Evolutionary conservation across 2,329 filamentous ascomycete genomes (phyloP).

Genomic region (Ophiostoma sp.): DNA sequence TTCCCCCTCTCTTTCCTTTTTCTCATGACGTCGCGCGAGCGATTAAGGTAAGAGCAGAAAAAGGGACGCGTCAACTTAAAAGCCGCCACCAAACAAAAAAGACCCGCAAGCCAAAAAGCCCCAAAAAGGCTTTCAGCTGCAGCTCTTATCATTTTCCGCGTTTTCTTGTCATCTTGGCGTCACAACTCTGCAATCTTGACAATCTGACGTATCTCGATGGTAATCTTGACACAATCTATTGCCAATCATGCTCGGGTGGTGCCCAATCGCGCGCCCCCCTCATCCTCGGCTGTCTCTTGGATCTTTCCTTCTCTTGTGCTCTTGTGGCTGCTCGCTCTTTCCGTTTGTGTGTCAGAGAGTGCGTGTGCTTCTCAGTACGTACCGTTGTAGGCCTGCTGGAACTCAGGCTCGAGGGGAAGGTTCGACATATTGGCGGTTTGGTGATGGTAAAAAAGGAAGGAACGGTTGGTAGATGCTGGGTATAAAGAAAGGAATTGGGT

Average conservation of each 20-base stretch:
- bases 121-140: neutral
- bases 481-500: neutral
- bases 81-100: constrained; percentile 9
- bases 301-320: neutral
- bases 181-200: neutral
- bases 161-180: neutral
- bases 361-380: constrained; percentile 37
- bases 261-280: neutral
- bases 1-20: neutral
- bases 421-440: constrained; percentile 66
- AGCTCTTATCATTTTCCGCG: constrained; percentile 16
- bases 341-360: neutral
- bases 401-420: constrained; percentile 87
- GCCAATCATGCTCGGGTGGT: neutral
- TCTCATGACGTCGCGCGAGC: constrained; percentile 6
- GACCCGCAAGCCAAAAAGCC: neutral
- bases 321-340: neutral
- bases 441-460: neutral
- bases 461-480: neutral
- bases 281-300: neutral
- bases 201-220: neutral
- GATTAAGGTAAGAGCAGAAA: neutral
- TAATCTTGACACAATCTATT: neutral
- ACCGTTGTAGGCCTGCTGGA: constrained; percentile 98
- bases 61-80: neutral